phyloP scores from a whole-genome alignment of 495 filamentous ascomycete species.

The Bacidia rubella region DNA sequence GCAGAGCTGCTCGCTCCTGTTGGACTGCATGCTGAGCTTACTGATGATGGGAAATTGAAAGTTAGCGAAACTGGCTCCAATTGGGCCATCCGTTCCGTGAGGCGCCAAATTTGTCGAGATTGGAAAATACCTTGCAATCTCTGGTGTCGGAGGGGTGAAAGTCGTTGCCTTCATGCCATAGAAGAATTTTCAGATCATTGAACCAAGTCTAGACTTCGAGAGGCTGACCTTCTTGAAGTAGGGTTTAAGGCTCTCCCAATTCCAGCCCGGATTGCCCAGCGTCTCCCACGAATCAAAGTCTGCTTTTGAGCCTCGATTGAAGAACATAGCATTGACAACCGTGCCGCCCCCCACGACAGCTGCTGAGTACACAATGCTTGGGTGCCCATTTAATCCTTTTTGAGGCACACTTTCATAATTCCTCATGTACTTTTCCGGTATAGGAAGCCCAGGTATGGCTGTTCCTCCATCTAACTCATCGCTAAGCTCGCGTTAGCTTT shows the following conservation, averaged over 20 bases:
- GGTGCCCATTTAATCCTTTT: conserved; percentile 25
- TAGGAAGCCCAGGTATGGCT: conserved; percentile 23
- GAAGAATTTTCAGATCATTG: background rate
- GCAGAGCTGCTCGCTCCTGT: too few species aligned
- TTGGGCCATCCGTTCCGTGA: background rate
- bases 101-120: background rate
- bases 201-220: background rate
- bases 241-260: conserved; percentile 24
- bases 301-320: conserved; percentile 15
- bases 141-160: background rate
- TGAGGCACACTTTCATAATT: conserved; percentile 23
- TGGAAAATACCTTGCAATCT: background rate
- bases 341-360: conserved; percentile 17
- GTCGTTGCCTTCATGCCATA: conserved; percentile 9
- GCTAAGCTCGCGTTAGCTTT: background rate
- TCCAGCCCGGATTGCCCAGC: conserved; percentile 29
- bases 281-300: conserved; percentile 27
- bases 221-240: conserved; percentile 26
- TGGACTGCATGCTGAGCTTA: background rate
- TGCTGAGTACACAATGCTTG: conserved; percentile 21
- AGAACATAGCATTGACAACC: conserved; percentile 20
- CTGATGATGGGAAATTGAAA: background rate
- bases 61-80: background rate
- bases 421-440: conserved; percentile 15
- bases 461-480: background rate